Evolutionary conservation across 2,329 filamentous ascomycete species (phyloP).

Genomic region (Septoria linicola): DNA sequence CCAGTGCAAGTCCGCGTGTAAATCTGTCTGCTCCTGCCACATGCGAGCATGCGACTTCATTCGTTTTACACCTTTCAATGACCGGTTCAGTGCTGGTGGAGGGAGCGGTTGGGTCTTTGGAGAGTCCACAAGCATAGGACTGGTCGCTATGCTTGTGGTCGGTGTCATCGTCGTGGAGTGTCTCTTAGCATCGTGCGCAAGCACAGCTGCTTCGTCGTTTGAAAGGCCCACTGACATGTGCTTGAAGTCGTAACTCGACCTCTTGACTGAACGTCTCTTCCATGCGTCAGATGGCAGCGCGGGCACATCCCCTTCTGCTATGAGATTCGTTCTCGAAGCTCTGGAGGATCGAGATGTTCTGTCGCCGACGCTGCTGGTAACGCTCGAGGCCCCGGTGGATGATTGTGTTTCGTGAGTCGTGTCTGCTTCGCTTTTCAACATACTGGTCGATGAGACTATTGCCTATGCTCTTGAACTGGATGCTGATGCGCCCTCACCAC

Average conservation of each 20-base stretch:
- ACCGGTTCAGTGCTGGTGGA: neutral
- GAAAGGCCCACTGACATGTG: neutral
- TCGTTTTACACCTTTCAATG: neutral
- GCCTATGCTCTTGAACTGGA: no score
- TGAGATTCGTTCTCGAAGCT: neutral
- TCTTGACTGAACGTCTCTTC: neutral
- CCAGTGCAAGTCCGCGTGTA: conserved; percentile 21
- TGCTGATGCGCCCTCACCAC: no score
- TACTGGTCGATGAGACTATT: neutral
- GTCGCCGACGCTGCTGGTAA: neutral
- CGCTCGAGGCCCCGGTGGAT: neutral
- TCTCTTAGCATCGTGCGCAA: neutral
- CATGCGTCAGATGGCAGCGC: neutral
- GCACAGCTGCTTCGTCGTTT: neutral
- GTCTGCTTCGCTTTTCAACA: neutral
- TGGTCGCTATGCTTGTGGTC: neutral
- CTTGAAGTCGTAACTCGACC: conserved; percentile 1
- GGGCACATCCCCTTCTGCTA: neutral
- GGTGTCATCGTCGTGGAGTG: neutral
- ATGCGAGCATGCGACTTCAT: neutral
- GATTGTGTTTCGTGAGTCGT: neutral
- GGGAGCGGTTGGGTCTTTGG: neutral
- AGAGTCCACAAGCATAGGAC: neutral
- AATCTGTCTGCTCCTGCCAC: conserved; percentile 2
- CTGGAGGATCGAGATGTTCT: neutral